Percentiles rank a stretch among this genome's conserved stretches.
Conservation (phyloP, 1,284 basidiomycete species). For the Volvariella surrecta region DNA sequence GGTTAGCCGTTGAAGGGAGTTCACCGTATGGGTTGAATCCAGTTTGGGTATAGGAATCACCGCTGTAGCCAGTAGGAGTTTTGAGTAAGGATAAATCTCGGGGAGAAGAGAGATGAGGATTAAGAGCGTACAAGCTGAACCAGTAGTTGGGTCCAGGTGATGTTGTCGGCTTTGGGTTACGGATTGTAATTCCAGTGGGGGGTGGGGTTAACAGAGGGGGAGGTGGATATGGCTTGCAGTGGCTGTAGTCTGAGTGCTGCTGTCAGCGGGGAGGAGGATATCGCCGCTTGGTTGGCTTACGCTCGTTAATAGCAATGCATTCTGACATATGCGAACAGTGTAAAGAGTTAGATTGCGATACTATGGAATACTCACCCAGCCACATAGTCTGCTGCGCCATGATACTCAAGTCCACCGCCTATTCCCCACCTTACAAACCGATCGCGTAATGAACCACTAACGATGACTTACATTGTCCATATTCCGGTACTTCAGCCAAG, state of each 20-base stretch:
- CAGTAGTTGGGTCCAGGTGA: constrained; percentile 14
- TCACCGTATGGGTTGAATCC: constrained; percentile 33
- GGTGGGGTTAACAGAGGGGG: too few relatives aligned
- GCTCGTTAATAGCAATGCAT: too few relatives aligned
- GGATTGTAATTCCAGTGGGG: too few relatives aligned
- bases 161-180: too few relatives aligned
- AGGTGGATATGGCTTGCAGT: too few relatives aligned
- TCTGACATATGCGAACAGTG: too few relatives aligned
- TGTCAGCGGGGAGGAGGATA: too few relatives aligned
- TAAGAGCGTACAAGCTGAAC: constrained; percentile 17
- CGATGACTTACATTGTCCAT: constrained; percentile 1
- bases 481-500: neutral
- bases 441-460: neutral
- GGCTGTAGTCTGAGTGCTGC: neutral
- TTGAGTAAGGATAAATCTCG: neutral
- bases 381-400: too few relatives aligned
- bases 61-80: constrained; percentile 22
- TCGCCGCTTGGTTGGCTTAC: too few relatives aligned
- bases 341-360: too few relatives aligned
- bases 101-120: neutral
- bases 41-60: constrained; percentile 53
- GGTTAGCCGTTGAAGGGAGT: constrained; percentile 37
- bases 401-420: too few relatives aligned
- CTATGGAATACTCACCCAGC: too few relatives aligned
- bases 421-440: neutral